phyloP scores from a whole-genome alignment of 1,284 basidiomycete species.

The Megacollybia platyphylla region DNA sequence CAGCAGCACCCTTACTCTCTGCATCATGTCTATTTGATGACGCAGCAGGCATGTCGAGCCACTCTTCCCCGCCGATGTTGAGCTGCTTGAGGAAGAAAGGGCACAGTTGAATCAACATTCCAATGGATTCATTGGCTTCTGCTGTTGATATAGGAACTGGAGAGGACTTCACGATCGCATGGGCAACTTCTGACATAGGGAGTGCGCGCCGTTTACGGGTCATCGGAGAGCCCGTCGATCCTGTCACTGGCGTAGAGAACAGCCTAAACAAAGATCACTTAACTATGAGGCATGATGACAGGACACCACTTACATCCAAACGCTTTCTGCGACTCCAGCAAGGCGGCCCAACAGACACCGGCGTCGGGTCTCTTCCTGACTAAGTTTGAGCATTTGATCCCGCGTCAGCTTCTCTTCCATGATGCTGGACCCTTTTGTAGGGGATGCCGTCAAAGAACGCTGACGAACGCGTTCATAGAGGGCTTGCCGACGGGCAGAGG shows the following conservation, averaged over 20 bases:
- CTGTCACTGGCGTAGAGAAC: constrained; percentile 40
- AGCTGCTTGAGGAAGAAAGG: constrained; percentile 65
- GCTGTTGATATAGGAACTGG: constrained; percentile 63
- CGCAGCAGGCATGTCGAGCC: constrained; percentile 69
- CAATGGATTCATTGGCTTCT: constrained; percentile 63
- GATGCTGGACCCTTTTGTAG: constrained; percentile 40
- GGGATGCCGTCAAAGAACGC: constrained; percentile 50
- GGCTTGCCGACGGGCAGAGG: constrained; percentile 60
- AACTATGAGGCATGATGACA: constrained; percentile 1
- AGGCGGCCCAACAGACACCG: constrained; percentile 66
- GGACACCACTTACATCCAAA: constrained; percentile 59
- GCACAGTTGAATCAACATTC: constrained; percentile 51
- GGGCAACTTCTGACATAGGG: constrained; percentile 48
- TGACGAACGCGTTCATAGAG: constrained; percentile 68
- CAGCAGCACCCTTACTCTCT: constrained; percentile 14
- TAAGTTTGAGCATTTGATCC: constrained; percentile 56
- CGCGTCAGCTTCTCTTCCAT: constrained; percentile 34
- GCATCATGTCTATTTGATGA: constrained; percentile 11
- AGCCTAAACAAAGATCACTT: constrained; percentile 27
- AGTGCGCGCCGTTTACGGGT: constrained; percentile 56
- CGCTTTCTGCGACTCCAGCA: constrained; percentile 64
- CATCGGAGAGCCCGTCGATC: constrained; percentile 34
- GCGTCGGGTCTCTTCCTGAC: constrained; percentile 63
- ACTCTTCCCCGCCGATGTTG: constrained; percentile 54
- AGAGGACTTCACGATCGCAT: constrained; percentile 63